phyloP scores from a whole-genome alignment of 2,329 filamentous ascomycete species.

The Grosmannia penicillata region DNA sequence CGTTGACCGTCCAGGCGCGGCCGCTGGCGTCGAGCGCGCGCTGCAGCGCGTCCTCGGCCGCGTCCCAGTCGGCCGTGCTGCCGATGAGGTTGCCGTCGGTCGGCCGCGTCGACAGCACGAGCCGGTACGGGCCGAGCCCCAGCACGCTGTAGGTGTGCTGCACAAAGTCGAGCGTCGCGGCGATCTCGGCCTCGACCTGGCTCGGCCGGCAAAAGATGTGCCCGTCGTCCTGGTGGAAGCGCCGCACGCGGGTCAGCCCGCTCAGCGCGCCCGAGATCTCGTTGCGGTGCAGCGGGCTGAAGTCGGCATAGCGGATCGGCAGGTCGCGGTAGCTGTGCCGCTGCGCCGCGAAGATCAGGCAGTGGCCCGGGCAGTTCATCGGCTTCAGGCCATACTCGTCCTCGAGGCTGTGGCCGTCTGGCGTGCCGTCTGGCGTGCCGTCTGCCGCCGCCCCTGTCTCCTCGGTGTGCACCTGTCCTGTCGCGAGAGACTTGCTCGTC shows the following conservation, averaged over 20 bases:
- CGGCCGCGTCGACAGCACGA: conserved; percentile 68
- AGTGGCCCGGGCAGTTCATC: conserved; percentile 97
- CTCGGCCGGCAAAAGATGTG: conserved; percentile 72
- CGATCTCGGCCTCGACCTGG: conserved; percentile 63
- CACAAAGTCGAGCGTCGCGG: conserved; percentile 59
- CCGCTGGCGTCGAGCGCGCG: conserved; percentile 48
- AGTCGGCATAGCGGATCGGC: conserved; percentile 86
- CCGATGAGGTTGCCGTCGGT: conserved; percentile 60
- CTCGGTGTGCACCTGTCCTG: conserved; percentile 13
- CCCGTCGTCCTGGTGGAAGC: conserved; percentile 92
- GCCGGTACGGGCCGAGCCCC: conserved; percentile 54
- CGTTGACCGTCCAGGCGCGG: conserved; percentile 57
- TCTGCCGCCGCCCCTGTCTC: not conserved
- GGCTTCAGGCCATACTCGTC: conserved; percentile 75
- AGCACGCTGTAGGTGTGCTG: conserved; percentile 57
- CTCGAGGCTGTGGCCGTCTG: conserved; percentile 16
- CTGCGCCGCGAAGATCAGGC: conserved; percentile 70
- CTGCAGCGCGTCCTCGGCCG: conserved; percentile 51
- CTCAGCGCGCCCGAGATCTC: conserved; percentile 85
- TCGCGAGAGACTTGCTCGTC: conserved; percentile 33
- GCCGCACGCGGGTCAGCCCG: conserved; percentile 79
- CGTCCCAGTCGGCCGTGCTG: conserved; percentile 49
- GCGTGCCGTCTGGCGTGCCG: not conserved
- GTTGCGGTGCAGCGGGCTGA: conserved; percentile 89
- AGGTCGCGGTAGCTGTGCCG: conserved; percentile 81